Base-by-base conservation (phyloP, 106 monocot species). In the Acorus calamus region DNA sequence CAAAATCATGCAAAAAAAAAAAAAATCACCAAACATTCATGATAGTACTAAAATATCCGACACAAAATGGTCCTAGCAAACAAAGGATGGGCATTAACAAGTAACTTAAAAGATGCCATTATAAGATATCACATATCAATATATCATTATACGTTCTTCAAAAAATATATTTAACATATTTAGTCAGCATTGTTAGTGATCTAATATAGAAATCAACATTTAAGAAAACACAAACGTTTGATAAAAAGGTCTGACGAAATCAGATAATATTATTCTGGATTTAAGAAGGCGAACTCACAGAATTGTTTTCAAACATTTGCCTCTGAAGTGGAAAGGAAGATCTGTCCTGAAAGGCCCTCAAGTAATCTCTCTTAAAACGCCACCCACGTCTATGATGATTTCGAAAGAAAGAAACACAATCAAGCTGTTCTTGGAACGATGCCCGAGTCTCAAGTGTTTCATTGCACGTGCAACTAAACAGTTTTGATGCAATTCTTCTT, bases 231-330 rank as follows among this genome's bases (percentile, higher is more conserved):
- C 4, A 14, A 66, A 4, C 11, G 54, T 6, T 2, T 5, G 47
- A 55, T 2, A 53, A 44, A 2, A 8, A 43, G 13, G 8, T 46
- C 11, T 50, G 13, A 44, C 6, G 9, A 46, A 2, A 44, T 4
- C 44, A 8, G 7, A 13, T 12, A 11, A 11, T 6, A 65, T 28
- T 28, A 28, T 28, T 28, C 28, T 28, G 28, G 50, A 11, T 7
- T 46, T 52, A 46, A 11, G 13, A 59, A 53, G 49, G 42, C 53
- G 5, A 66, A 67, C 82, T 69, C 83, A 90, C 89, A 66, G 57
- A 7, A 3, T 52, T 73, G 56, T 73, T 56, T 14, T 56, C 64
- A 54, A 68, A 41, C 54, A 77, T 41, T 50, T 60, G 65, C 53
- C 69, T 75, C 52, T 41, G 59, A 5, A 69, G 46, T 46, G 61